These are phyloP conservation scores for Arabidopsis suecica DNA, from an alignment of 345 rosid species.

Conservation along the genomic window DNA sequence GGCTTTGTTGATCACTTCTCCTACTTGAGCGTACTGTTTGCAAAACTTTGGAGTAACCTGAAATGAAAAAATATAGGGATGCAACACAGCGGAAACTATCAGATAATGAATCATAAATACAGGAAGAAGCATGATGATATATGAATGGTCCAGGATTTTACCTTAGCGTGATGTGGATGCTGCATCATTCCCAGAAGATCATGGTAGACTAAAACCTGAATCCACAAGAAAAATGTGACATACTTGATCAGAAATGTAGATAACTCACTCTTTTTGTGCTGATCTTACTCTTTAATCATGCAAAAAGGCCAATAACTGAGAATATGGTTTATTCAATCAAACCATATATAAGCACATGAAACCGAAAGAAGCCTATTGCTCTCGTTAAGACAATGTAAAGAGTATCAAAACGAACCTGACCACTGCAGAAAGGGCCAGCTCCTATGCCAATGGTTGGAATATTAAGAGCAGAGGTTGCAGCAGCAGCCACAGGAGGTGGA, in stretches of 20 bases:
- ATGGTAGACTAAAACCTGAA: slow-evolving; percentile 86
- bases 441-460: slow-evolving; percentile 98
- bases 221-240: slow-evolving; percentile 6
- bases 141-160: slow-evolving; percentile 30
- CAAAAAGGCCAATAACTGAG: neutral
- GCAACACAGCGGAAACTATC: slow-evolving; percentile 9
- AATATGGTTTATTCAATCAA: neutral
- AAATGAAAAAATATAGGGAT: neutral
- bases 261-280: slow-evolving; percentile 8
- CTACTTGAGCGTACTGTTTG: slow-evolving; percentile 73
- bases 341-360: neutral
- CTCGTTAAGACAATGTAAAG: neutral
- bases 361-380: no score
- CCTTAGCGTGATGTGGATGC: slow-evolving; percentile 99
- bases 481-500: slow-evolving; percentile 91
- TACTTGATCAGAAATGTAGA: slow-evolving; percentile 16
- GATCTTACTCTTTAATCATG: slow-evolving; percentile 7
- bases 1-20: slow-evolving; percentile 80
- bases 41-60: slow-evolving; percentile 96
- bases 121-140: slow-evolving; percentile 6
- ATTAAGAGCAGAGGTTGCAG: slow-evolving; percentile 77
- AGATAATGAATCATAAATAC: neutral
- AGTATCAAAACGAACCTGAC: slow-evolving; percentile 64
- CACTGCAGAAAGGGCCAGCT: slow-evolving; percentile 95
- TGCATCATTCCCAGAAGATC: slow-evolving; percentile 95